phyloP scores from a whole-genome alignment of 2,329 filamentous ascomycete species.

The Xenoacremonium recifei region DNA sequence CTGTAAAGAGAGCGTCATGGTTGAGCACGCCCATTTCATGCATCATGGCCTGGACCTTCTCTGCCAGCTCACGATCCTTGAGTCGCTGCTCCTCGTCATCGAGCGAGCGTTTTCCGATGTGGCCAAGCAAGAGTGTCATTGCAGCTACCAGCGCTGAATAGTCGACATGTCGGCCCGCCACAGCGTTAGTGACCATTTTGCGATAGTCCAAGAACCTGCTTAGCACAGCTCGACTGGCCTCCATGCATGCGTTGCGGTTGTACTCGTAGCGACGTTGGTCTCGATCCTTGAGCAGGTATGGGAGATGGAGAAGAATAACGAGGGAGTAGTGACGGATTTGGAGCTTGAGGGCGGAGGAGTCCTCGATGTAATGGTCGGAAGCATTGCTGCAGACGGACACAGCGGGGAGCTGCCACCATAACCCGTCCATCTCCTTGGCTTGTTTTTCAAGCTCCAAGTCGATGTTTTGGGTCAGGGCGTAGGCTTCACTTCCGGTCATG shows the following conservation, averaged over 20 bases:
- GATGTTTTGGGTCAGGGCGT: slow-evolving; percentile 40
- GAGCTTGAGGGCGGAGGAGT: slow-evolving; percentile 36
- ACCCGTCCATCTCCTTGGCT: slow-evolving; percentile 36
- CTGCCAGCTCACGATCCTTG: slow-evolving; percentile 36
- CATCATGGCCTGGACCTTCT: slow-evolving; percentile 37
- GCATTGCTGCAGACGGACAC: slow-evolving; percentile 20
- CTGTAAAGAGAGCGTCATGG: slow-evolving; percentile 39
- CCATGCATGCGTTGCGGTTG: slow-evolving; percentile 40
- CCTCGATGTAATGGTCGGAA: slow-evolving; percentile 14
- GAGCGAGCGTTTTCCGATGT: slow-evolving; percentile 39
- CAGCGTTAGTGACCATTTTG: slow-evolving; percentile 14
- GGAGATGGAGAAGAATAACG: slow-evolving; percentile 52
- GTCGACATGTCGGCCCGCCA: slow-evolving; percentile 44
- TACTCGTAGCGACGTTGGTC: slow-evolving; percentile 47
- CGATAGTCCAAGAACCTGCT: slow-evolving; percentile 48
- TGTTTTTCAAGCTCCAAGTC: slow-evolving; percentile 47
- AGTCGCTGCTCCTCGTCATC: slow-evolving; percentile 19
- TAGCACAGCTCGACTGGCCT: slow-evolving; percentile 51
- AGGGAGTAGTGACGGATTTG: slow-evolving; percentile 53
- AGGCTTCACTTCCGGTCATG: slow-evolving; percentile 33
- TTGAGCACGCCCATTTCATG: slow-evolving; percentile 36
- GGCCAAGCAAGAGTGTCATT: slow-evolving; percentile 50
- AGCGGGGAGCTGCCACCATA: slow-evolving; percentile 48
- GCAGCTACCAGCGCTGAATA: slow-evolving; percentile 51
- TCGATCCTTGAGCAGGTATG: slow-evolving; percentile 49